phyloP scores from a whole-genome alignment of 2,329 filamentous ascomycete genomes.

The Corniculantispora saksenae region DNA sequence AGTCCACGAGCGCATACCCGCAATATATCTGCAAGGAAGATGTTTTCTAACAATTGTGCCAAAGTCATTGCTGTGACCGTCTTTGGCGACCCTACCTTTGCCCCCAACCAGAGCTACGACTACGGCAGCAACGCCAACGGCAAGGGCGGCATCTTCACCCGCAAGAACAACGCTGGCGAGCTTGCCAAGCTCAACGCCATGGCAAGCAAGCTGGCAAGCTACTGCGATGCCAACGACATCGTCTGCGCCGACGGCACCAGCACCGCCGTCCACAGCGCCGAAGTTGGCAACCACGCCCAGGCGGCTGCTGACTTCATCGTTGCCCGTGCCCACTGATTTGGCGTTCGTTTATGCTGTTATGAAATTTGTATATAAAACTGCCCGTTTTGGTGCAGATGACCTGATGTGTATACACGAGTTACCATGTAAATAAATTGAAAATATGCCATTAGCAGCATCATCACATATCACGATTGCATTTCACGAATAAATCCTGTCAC shows the following conservation, averaged over 20 bases:
- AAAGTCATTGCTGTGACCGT: slow-evolving; percentile 20
- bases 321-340: not conserved
- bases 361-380: not conserved
- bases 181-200: slow-evolving; percentile 19
- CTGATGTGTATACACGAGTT: not conserved
- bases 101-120: slow-evolving; percentile 18
- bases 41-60: no score
- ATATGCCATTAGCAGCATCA: no score
- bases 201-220: slow-evolving; percentile 14
- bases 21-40: no score
- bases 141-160: slow-evolving; percentile 16
- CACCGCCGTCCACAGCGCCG: slow-evolving; percentile 18
- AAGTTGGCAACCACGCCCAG: slow-evolving; percentile 18
- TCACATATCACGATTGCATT: no score
- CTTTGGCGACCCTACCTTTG: slow-evolving; percentile 22
- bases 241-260: slow-evolving; percentile 16
- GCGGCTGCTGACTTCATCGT: slow-evolving; percentile 22
- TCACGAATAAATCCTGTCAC: no score
- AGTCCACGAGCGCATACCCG: no score
- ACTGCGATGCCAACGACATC: slow-evolving; percentile 18
- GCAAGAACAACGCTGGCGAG: slow-evolving; percentile 15
- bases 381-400: not conserved
- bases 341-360: no score
- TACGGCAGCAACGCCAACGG: slow-evolving; percentile 19
- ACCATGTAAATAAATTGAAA: not conserved